Percentiles rank a stretch among this genome's conserved stretches.
Conservation (phyloP, 345 rosid species). For the Cardamine chenopodiifolia region DNA sequence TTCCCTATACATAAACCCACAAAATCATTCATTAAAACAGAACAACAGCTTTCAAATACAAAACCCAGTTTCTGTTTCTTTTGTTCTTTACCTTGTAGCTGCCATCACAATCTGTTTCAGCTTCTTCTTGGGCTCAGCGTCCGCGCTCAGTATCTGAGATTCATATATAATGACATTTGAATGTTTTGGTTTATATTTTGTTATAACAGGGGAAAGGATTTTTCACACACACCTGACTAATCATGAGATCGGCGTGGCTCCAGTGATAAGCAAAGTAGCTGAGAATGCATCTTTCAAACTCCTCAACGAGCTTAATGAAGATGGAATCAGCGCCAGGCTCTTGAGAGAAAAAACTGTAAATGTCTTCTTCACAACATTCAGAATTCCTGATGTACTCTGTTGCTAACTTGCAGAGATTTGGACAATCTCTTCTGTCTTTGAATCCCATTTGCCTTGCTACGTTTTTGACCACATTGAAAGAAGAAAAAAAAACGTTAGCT, state of each 20-base stretch:
- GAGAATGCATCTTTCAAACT: slow-evolving; percentile 89
- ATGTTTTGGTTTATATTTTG: too few species aligned
- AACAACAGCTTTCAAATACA: slow-evolving; percentile 4
- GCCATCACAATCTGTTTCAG: slow-evolving; percentile 80
- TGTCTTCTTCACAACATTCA: slow-evolving; percentile 71
- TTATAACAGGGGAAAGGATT: neutral
- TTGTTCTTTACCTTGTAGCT: slow-evolving; percentile 67
- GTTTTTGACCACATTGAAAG: neutral
- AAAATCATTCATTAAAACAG: slow-evolving; percentile 2
- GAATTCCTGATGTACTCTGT: slow-evolving; percentile 72
- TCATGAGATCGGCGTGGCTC: slow-evolving; percentile 71
- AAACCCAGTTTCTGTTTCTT: slow-evolving; percentile 3
- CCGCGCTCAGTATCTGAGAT: slow-evolving; percentile 65
- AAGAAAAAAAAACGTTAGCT: neutral
- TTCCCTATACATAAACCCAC: slow-evolving; percentile 47
- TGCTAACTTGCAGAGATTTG: slow-evolving; percentile 80
- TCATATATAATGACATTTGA: neutral
- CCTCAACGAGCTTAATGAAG: slow-evolving; percentile 87
- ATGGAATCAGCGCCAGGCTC: slow-evolving; percentile 72
- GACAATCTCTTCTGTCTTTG: slow-evolving; percentile 72
- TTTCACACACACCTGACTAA: slow-evolving; percentile 63
- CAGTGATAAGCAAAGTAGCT: slow-evolving; percentile 91
- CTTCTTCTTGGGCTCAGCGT: slow-evolving; percentile 69
- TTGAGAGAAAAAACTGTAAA: slow-evolving; percentile 59
- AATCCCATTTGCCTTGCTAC: slow-evolving; percentile 93